phyloP scores from a whole-genome alignment of 192 early-diverging fungal genomes.

The Tieghemiomyces parasiticus region DNA sequence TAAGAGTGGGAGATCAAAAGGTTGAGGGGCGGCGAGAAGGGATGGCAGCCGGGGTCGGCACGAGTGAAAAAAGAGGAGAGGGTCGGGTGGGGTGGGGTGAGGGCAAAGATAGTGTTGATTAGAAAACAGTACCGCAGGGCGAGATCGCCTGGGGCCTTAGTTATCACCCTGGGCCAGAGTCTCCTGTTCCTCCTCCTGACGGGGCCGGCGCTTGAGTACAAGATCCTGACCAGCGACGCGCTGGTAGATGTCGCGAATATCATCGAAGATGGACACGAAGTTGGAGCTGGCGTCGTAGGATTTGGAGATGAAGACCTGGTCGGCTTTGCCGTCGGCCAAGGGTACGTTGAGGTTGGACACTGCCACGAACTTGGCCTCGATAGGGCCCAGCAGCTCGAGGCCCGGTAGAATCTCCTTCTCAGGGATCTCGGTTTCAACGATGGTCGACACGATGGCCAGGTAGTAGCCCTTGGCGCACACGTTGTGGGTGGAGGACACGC shows the following conservation, averaged over 20 bases:
- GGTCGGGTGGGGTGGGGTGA: no score
- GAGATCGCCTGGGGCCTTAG: no score
- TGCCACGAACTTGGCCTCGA: conserved; percentile 80
- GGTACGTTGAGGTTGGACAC: conserved; percentile 82
- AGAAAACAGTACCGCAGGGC: neutral
- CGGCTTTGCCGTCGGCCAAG: conserved; percentile 57
- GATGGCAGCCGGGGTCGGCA: no score
- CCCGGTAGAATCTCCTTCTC: conserved; percentile 84
- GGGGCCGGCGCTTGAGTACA: conserved; percentile 53
- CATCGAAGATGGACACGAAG: conserved; percentile 96
- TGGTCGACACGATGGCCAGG: conserved; percentile 93
- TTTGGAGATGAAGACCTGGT: conserved; percentile 80
- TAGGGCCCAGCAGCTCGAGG: conserved; percentile 76
- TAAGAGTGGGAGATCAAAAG: no score
- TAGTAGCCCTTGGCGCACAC: conserved; percentile 79
- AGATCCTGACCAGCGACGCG: conserved; percentile 61
- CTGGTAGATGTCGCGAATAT: conserved; percentile 87
- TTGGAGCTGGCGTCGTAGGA: conserved; percentile 98
- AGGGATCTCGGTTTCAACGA: conserved; percentile 83
- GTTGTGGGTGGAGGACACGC: conserved; percentile 76
- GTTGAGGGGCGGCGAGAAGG: no score
- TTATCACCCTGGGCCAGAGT: no score
- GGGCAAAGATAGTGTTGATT: neutral
- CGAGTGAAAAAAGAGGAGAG: no score
- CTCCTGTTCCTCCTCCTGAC: conserved; percentile 34